phyloP scores from a whole-genome alignment of 495 filamentous ascomycete genomes.

The Annulohypoxylon nitens region DNA sequence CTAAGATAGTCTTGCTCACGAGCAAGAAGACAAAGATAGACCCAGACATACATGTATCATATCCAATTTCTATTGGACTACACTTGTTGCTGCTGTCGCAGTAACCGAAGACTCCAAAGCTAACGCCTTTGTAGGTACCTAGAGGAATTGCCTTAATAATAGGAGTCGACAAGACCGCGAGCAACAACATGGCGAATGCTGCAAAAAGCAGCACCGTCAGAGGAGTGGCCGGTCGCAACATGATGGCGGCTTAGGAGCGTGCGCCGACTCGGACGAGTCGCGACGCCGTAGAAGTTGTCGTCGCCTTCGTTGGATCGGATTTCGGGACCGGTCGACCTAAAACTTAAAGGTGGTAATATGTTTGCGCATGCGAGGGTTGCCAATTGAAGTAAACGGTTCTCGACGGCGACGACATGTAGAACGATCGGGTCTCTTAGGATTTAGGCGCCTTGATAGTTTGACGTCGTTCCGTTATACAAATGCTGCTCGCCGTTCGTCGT shows the following conservation, averaged over 20 bases:
- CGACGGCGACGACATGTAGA: slow-evolving; percentile 44
- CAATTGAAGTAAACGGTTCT: slow-evolving; percentile 31
- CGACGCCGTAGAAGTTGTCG: slow-evolving; percentile 38
- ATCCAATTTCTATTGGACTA: slow-evolving; percentile 83
- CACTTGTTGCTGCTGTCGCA: slow-evolving; percentile 72
- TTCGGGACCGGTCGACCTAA: slow-evolving; percentile 3
- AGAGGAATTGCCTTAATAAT: slow-evolving; percentile 89
- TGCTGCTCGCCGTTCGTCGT: slow-evolving; percentile 7
- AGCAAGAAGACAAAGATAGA: background rate
- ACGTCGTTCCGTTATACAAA: slow-evolving; percentile 21
- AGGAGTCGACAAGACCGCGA: slow-evolving; percentile 93
- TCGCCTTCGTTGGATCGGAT: slow-evolving; percentile 22
- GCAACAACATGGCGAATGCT: slow-evolving; percentile 85
- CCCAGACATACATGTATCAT: slow-evolving; percentile 76
- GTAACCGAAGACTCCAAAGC: slow-evolving; percentile 95
- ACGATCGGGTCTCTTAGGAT: slow-evolving; percentile 15
- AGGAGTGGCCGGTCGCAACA: slow-evolving; percentile 92
- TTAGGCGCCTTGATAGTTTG: background rate
- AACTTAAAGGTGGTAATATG: slow-evolving; percentile 31
- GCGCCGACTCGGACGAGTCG: slow-evolving; percentile 47
- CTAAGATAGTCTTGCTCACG: slow-evolving; percentile 16
- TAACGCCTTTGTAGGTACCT: slow-evolving; percentile 77
- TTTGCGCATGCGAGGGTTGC: slow-evolving; percentile 29
- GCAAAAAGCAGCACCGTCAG: slow-evolving; percentile 85
- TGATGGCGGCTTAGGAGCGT: slow-evolving; percentile 54